A percentile compares a stretch with the other conserved stretches of the same genome.
Evolutionary conservation across 106 monocot species (phyloP).

Genomic region (Posidonia australis): DNA sequence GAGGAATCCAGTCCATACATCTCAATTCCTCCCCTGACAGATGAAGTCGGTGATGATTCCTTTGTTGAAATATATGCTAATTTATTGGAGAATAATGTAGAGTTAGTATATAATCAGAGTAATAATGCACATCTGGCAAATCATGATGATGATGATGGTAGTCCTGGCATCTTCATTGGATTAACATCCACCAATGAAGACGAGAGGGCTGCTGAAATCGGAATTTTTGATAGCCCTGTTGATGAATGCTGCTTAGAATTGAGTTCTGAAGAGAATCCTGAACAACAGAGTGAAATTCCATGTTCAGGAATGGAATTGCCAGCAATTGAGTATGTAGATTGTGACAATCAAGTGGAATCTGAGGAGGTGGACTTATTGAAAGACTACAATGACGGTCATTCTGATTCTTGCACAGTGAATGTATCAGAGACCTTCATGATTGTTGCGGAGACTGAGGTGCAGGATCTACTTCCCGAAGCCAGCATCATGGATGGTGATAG

Average conservation of each 20-base stretch:
- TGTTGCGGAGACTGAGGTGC: background rate
- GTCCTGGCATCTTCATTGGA: background rate
- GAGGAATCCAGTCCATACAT: background rate
- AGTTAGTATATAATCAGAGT: background rate
- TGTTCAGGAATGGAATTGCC: background rate
- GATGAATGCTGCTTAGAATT: background rate
- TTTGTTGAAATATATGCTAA: conserved; percentile 51
- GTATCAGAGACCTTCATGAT: background rate
- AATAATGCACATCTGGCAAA: background rate
- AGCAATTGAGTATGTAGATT: background rate
- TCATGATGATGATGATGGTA: background rate
- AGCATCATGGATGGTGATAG: background rate
- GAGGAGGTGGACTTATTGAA: background rate
- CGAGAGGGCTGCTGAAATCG: background rate
- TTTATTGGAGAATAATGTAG: background rate
- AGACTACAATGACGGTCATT: background rate
- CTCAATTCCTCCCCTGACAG: conserved; percentile 10
- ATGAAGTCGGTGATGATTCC: conserved; percentile 32
- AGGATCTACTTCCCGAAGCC: background rate
- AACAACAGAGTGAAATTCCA: background rate
- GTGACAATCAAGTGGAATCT: background rate
- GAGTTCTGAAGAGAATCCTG: background rate
- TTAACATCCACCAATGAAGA: background rate
- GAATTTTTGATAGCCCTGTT: background rate
- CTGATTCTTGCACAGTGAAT: no score